Evolutionary conservation across 1,139 yeast genomes (phyloP).

Genomic region (Saccharomyces hybrid): DNA sequence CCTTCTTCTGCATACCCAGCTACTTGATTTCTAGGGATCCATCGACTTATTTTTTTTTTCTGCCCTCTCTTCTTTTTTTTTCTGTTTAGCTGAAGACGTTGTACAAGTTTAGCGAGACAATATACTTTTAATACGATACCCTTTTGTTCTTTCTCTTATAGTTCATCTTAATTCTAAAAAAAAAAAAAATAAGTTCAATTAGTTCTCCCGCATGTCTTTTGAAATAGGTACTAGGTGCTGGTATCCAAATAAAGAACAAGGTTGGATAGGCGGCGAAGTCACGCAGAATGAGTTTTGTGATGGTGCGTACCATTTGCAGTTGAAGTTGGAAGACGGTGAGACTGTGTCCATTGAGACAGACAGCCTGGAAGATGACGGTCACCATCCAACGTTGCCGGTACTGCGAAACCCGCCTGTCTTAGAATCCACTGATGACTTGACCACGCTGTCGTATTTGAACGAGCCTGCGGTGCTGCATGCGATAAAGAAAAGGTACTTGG

Average conservation of each 20-base stretch:
- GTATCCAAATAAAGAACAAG: conserved; percentile 82
- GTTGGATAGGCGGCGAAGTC: conserved; percentile 90
- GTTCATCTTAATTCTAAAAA: background rate
- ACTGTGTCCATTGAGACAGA: conserved; percentile 41
- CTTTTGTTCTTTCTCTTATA: background rate
- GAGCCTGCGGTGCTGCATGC: conserved; percentile 96
- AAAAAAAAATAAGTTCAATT: background rate
- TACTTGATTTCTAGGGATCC: background rate
- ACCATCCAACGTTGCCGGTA: conserved; percentile 45
- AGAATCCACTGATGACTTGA: conserved; percentile 76
- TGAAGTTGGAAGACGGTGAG: conserved; percentile 8
- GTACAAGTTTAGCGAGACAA: background rate
- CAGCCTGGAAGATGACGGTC: conserved; percentile 29
- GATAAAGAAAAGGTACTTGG: conserved; percentile 79
- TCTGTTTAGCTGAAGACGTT: background rate
- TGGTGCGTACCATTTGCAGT: conserved; percentile 43
- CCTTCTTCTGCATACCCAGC: background rate
- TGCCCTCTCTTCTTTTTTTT: background rate
- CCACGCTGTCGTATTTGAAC: conserved; percentile 81
- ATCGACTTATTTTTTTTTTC: background rate
- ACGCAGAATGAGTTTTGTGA: conserved; percentile 43
- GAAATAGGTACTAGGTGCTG: conserved; percentile 63
- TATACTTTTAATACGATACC: background rate
- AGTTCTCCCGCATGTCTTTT: conserved; percentile 19
- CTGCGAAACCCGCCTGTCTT: conserved; percentile 89